Conservation (phyloP, 2,329 filamentous ascomycete species). For the Fusarium sp. region DNA sequence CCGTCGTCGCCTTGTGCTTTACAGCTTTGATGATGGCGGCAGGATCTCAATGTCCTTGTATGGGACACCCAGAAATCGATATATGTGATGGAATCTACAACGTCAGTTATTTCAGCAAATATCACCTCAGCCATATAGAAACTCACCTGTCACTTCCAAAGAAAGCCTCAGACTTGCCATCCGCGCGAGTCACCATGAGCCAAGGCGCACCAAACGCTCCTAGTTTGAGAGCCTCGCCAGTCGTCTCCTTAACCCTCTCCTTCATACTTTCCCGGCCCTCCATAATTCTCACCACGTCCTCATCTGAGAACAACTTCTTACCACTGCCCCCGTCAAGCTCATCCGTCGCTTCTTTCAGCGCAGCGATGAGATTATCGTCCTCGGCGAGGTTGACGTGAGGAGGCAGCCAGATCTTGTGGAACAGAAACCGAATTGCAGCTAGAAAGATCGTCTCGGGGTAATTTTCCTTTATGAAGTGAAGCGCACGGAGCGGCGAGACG, state of each 20-base stretch:
- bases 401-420: conserved; percentile 72
- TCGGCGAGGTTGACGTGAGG: conserved; percentile 70
- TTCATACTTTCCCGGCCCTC: conserved; percentile 62
- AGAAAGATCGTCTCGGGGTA: conserved; percentile 65
- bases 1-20: neutral
- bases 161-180: conserved; percentile 74
- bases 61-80: conserved; percentile 72
- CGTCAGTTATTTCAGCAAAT: neutral
- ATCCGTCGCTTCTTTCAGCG: conserved; percentile 51
- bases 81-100: conserved; percentile 76
- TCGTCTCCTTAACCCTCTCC: conserved; percentile 65
- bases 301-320: conserved; percentile 59
- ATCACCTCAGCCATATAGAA: too few relatives aligned
- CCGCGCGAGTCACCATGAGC: conserved; percentile 73
- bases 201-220: conserved; percentile 85
- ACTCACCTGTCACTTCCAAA: conserved; percentile 78
- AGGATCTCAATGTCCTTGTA: conserved; percentile 64
- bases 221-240: conserved; percentile 69
- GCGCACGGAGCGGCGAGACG: conserved; percentile 71
- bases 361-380: conserved; percentile 63
- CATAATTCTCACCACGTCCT: conserved; percentile 69
- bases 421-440: conserved; percentile 66
- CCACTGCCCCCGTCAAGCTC: conserved; percentile 38
- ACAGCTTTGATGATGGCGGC: conserved; percentile 56
- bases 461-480: conserved; percentile 74